Percentiles rank a stretch among this genome's conserved stretches.
These are phyloP conservation scores for Candida wancherniae DNA, from an alignment of 805 yeast species.

Conservation along the genomic window DNA sequence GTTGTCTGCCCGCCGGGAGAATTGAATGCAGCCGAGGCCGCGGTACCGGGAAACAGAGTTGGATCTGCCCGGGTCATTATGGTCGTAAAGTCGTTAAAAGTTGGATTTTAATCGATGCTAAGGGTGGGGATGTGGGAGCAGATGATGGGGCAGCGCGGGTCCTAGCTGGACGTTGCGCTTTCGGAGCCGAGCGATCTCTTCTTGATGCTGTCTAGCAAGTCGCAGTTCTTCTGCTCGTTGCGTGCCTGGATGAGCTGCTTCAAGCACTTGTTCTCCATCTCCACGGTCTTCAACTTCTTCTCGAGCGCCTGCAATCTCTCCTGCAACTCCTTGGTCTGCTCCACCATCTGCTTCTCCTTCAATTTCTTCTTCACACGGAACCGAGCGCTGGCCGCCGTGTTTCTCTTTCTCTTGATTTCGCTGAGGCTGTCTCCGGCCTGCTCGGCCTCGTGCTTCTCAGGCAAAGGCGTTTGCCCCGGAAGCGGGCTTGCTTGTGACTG, in stretches of 20 bases:
- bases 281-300: slow-evolving; percentile 71
- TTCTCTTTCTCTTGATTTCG: slow-evolving; percentile 74
- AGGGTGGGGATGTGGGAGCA: slow-evolving; percentile 5
- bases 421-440: slow-evolving; percentile 1
- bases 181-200: slow-evolving; percentile 20
- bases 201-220: slow-evolving; percentile 26
- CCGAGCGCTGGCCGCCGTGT: slow-evolving; percentile 92
- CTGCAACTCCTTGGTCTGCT: slow-evolving; percentile 64
- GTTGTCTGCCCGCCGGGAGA: too few relatives aligned
- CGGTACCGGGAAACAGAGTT: slow-evolving; percentile 18
- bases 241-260: slow-evolving; percentile 81
- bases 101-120: slow-evolving; percentile 33
- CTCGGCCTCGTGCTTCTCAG: not conserved
- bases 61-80: slow-evolving; percentile 19
- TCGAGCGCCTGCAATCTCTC: slow-evolving; percentile 65
- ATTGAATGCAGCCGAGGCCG: slow-evolving; percentile 14
- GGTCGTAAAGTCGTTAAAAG: slow-evolving; percentile 29
- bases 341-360: slow-evolving; percentile 88
- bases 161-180: too few relatives aligned
- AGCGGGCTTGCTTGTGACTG: too few relatives aligned
- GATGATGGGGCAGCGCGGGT: too few relatives aligned
- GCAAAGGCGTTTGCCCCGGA: not conserved
- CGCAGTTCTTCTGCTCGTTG: slow-evolving; percentile 37
- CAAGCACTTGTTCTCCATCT: slow-evolving; percentile 88
- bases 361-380: slow-evolving; percentile 88